Base-by-base conservation (phyloP, 306 rosid genomes). In the Calophaca sinica region DNA sequence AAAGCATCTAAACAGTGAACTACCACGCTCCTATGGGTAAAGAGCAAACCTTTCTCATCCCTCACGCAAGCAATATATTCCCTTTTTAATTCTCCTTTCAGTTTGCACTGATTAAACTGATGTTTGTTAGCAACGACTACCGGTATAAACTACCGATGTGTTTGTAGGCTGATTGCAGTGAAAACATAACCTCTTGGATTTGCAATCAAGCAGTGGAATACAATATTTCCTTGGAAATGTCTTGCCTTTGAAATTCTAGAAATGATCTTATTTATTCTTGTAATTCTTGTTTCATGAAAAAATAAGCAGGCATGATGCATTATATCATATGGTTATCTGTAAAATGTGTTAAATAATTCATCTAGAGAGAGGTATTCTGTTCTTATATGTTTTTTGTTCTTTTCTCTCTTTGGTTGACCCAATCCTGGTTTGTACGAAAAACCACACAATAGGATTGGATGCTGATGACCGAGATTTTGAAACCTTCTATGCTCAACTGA, bases 221-320 rank as follows among this genome's bases (percentile, higher is more conserved):
- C 26, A 20, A 20, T 1, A 20, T 20, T 20, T 20, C 26, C 1
- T 20, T 20, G 26, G 26, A 20, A 20, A 20, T 20, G 26, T 20
- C 26, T 20, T 20, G 26, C 14, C 9, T 63, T 63, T 26, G 3
- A 48, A 61, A 35, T 36, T 50, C 29, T 46, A 14, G 9, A 74
- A 33, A 49, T 12, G 5, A 11, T 73, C 44, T 12, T 42, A 46
- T 4, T 2, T 15, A 6, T 71, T 55, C 5, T 64, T 39, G 69
- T 15, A 14, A 6, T 69, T 9, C 3, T 71, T 71, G 66, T 72
- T 32, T 46, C 26, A 15, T 33, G 52, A 46, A 26, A 62, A 74
- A 31, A 51, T 49, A 14, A 36, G 48, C 5, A 14, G 20, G 51
- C 28, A 48, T 29, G 58, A 6, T 8, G 38, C 13, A 39, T 33